phyloP scores from a whole-genome alignment of 1,284 basidiomycete species.

The Tremellales sp. region DNA sequence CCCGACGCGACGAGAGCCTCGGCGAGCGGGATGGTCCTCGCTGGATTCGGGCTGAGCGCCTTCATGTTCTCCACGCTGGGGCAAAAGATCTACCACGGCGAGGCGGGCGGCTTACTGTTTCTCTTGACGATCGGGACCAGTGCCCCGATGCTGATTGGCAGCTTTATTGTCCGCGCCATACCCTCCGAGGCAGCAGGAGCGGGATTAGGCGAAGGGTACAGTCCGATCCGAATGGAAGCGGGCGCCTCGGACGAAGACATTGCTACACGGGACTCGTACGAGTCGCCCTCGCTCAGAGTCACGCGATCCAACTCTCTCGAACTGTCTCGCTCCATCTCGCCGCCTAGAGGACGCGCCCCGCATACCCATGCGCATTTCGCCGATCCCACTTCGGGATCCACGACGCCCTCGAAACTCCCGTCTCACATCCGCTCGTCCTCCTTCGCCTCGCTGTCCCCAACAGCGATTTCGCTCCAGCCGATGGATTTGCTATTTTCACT shows the following conservation, averaged over 20 bases:
- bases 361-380: conserved; percentile 15
- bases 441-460: conserved; percentile 23
- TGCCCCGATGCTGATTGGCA: conserved; percentile 63
- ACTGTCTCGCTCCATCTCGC: conserved; percentile 23
- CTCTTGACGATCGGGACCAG: conserved; percentile 68
- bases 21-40: conserved; percentile 67
- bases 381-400: background rate
- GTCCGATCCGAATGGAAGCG: conserved; percentile 12
- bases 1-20: conserved; percentile 56
- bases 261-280: too few species aligned
- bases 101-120: conserved; percentile 65
- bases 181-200: conserved; percentile 44
- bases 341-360: background rate
- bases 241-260: conserved; percentile 20
- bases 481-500: conserved; percentile 35
- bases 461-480: conserved; percentile 24
- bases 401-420: conserved; percentile 3
- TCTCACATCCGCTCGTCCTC: conserved; percentile 17
- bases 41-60: conserved; percentile 78
- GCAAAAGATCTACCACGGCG: conserved; percentile 62
- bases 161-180: conserved; percentile 60
- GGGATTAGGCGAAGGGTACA: conserved; percentile 17
- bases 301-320: conserved; percentile 27
- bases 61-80: conserved; percentile 71
- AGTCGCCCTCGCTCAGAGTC: too few species aligned